These are phyloP conservation scores for Leptoxyphium fumago DNA, from an alignment of 2,329 filamentous ascomycete genomes.

Conservation along the genomic window DNA sequence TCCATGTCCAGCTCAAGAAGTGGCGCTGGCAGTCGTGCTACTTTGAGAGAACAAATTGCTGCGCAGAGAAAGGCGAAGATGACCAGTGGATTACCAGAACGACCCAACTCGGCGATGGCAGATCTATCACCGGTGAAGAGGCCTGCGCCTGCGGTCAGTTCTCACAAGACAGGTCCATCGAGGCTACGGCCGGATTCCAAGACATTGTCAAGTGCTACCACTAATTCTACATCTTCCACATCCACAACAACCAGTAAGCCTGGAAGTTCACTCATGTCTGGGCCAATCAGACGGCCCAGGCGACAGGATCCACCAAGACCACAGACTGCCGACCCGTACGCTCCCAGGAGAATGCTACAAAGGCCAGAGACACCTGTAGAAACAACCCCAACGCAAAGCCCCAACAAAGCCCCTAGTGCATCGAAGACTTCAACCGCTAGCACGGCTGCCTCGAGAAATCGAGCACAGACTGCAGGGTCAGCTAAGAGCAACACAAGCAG, in stretches of 20 bases:
- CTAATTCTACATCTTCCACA: conserved; percentile 12
- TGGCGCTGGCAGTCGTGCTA: conserved; percentile 33
- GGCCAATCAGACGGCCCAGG: conserved; percentile 41
- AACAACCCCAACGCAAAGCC: conserved; percentile 30
- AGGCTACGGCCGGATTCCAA: conserved; percentile 16
- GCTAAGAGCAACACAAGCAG: conserved; percentile 17
- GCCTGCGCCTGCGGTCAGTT: conserved; percentile 9
- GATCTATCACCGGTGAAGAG: conserved; percentile 33
- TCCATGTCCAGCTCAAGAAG: conserved; percentile 31
- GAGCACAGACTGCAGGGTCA: conserved; percentile 9
- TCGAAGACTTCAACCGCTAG: conserved; percentile 15
- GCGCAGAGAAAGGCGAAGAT: conserved; percentile 48
- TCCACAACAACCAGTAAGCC: conserved; percentile 21
- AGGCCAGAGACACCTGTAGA: conserved; percentile 32
- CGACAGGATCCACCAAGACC: conserved; percentile 33
- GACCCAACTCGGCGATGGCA: conserved; percentile 44
- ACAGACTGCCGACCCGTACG: conserved; percentile 41
- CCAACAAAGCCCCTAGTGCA: conserved; percentile 20
- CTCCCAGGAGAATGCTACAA: conserved; percentile 18
- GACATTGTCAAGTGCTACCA: conserved; percentile 16
- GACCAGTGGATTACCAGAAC: conserved; percentile 32
- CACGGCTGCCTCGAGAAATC: conserved; percentile 14
- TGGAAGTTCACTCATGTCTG: conserved; percentile 37
- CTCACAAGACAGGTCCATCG: conserved; percentile 13
- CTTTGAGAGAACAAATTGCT: conserved; percentile 71